phyloP scores from a whole-genome alignment of 352 stramenopile species.

The Globisporangium yorkense region DNA sequence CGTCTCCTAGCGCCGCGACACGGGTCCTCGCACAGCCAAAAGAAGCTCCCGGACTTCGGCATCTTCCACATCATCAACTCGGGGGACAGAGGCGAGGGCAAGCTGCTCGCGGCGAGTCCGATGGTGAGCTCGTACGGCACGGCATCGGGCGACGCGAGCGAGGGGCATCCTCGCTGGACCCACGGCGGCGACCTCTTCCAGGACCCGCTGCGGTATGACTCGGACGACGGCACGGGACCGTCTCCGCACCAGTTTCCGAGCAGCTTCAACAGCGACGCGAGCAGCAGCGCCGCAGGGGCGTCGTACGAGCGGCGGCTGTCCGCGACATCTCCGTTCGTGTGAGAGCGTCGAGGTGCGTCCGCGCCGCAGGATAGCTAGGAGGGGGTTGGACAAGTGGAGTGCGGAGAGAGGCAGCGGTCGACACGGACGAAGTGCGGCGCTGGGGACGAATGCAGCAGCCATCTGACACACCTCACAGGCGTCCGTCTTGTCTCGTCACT shows the following conservation, averaged over 20 bases:
- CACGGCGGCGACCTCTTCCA: conserved; percentile 80
- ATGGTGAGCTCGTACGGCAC: conserved; percentile 52
- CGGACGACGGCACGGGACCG: conserved; percentile 55
- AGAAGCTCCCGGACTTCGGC: conserved; percentile 79
- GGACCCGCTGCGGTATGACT: conserved; percentile 79
- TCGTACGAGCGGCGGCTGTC: conserved; percentile 22
- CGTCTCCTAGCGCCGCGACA: conserved; percentile 54
- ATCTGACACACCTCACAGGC: background rate
- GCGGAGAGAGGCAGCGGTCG: background rate
- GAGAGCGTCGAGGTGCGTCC: background rate
- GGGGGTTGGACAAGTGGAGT: background rate
- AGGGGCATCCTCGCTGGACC: conserved; percentile 57
- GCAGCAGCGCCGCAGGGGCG: conserved; percentile 23
- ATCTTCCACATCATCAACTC: conserved; percentile 87
- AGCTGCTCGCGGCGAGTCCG: conserved; percentile 56
- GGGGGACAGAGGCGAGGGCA: conserved; percentile 20
- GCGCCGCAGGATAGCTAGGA: background rate
- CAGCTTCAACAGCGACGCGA: conserved; percentile 64
- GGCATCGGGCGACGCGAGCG: conserved; percentile 19
- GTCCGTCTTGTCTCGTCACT: background rate
- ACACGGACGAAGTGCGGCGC: background rate
- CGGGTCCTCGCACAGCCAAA: conserved; percentile 37
- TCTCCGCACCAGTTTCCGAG: conserved; percentile 56
- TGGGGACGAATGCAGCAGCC: background rate
- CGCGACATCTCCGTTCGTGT: conserved; percentile 12